phyloP scores from a whole-genome alignment of 371 early-diverging fungal species.

The Saksenaea vasiformis region DNA sequence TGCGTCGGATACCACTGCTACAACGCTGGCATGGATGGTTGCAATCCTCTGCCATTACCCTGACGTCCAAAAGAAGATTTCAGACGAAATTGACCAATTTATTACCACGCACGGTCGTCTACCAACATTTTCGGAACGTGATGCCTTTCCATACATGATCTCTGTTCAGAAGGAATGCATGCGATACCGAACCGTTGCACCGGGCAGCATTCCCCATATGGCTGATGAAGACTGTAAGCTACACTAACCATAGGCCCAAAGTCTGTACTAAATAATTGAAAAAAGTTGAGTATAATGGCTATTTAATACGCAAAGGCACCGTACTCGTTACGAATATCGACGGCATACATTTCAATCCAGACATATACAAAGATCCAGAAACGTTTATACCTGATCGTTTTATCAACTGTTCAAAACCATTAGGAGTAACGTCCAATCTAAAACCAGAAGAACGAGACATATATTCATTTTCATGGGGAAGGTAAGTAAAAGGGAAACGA shows the following conservation, averaged over 20 bases:
- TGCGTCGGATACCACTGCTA: constrained; percentile 24
- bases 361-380: constrained; percentile 10
- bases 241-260: not conserved
- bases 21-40: constrained; percentile 16
- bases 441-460: constrained; percentile 15
- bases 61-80: constrained; percentile 19
- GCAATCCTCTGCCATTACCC: constrained; percentile 21
- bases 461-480: constrained; percentile 23
- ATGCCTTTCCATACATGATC: constrained; percentile 15
- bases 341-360: constrained; percentile 20
- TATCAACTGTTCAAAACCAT: constrained; percentile 14
- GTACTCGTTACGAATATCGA: constrained; percentile 22
- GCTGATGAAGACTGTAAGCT: constrained; percentile 24
- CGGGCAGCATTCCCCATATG: constrained; percentile 20
- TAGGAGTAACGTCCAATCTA: constrained; percentile 16
- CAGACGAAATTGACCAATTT: constrained; percentile 17
- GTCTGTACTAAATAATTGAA: not conserved
- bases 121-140: constrained; percentile 24
- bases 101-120: constrained; percentile 7
- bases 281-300: constrained; percentile 23
- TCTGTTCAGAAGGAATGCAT: constrained; percentile 30
- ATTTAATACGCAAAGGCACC: constrained; percentile 40
- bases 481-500: not conserved
- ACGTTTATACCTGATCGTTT: constrained; percentile 30
- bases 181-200: constrained; percentile 18